Conservation (phyloP, 164 flowering plant species). For the Magnolia sinica region DNA sequence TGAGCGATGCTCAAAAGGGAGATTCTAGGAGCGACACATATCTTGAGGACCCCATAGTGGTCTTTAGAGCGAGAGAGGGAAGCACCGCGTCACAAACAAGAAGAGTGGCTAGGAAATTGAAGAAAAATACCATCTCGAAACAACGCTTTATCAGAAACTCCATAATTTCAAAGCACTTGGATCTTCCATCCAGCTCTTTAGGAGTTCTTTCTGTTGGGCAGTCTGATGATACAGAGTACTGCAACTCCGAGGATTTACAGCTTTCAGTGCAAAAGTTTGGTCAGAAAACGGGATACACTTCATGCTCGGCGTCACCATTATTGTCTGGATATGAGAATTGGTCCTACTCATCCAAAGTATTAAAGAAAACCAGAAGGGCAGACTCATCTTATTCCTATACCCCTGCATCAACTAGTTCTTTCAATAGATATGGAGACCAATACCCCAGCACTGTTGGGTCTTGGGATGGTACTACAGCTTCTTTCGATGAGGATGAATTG, state of each 20-base stretch:
- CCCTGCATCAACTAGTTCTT: conserved; percentile 83
- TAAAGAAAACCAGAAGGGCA: conserved; percentile 43
- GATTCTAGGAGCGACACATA: conserved; percentile 56
- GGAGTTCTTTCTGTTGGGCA: conserved; percentile 44
- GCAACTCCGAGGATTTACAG: conserved; percentile 60
- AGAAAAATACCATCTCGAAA: conserved; percentile 18
- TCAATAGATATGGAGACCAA: conserved; percentile 34
- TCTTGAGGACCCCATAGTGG: conserved; percentile 32
- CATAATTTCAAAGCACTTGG: conserved; percentile 19
- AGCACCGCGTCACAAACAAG: conserved; percentile 27
- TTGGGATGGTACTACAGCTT: conserved; percentile 73
- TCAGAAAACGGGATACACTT: conserved; percentile 12
- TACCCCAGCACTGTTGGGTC: conserved; percentile 73
- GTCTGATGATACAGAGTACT: conserved; percentile 66
- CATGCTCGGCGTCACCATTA: conserved; percentile 49
- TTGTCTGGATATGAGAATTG: conserved; percentile 42
- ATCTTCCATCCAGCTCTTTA: conserved; percentile 28
- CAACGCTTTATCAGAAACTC: conserved; percentile 23
- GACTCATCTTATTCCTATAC: conserved; percentile 68
- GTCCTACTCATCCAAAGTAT: conserved; percentile 43
- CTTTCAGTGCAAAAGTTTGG: conserved; percentile 14
- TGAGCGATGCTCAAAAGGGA: conserved; percentile 42
- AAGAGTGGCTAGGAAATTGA: conserved; percentile 29
- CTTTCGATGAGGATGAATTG: conserved; percentile 65
- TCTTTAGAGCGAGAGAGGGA: conserved; percentile 47